A percentile compares a stretch with the other conserved stretches of the same genome.
Evolutionary conservation across 2,329 filamentous ascomycete species (phyloP).

Genomic region (Aciculosporium take): DNA sequence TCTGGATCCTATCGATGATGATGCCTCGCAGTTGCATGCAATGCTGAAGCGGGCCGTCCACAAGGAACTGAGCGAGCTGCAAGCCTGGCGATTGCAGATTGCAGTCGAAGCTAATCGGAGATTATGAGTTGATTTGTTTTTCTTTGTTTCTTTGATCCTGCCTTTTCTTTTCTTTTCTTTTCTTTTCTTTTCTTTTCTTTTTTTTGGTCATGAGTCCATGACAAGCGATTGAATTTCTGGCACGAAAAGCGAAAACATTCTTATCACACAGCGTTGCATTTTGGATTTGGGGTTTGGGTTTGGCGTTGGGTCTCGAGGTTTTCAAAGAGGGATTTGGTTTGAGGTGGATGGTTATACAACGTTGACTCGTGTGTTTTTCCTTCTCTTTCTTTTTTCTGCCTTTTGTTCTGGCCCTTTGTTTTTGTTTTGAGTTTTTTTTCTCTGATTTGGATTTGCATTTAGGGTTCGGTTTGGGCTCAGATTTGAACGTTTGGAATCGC

Average conservation of each 20-base stretch:
- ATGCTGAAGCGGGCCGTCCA: not conserved
- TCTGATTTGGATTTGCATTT: not conserved
- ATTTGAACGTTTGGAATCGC: not conserved
- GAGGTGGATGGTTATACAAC: not conserved
- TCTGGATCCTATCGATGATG: not conserved
- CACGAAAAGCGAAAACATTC: not conserved
- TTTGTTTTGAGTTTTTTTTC: too few species aligned
- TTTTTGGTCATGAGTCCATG: not conserved
- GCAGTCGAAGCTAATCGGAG: too few species aligned
- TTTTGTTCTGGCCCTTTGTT: too few species aligned
- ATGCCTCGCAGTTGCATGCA: not conserved
- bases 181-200: not conserved
- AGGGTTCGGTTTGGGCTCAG: not conserved
- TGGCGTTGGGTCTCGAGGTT: not conserved
- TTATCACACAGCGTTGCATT: not conserved
- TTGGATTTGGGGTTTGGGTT: not conserved
- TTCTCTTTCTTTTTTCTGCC: too few species aligned
- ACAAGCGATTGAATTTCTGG: not conserved
- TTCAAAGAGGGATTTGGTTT: not conserved
- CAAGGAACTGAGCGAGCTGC: not conserved
- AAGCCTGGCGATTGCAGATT: too few species aligned
- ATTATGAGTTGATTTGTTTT: too few species aligned
- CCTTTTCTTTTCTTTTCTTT: not conserved
- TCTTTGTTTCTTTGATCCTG: too few species aligned
- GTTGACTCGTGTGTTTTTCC: too few species aligned